Evolutionary conservation across 441 rosid species (phyloP), one percentile per base, ranked within the genome.

Genomic region (Manihot esculenta): DNA sequence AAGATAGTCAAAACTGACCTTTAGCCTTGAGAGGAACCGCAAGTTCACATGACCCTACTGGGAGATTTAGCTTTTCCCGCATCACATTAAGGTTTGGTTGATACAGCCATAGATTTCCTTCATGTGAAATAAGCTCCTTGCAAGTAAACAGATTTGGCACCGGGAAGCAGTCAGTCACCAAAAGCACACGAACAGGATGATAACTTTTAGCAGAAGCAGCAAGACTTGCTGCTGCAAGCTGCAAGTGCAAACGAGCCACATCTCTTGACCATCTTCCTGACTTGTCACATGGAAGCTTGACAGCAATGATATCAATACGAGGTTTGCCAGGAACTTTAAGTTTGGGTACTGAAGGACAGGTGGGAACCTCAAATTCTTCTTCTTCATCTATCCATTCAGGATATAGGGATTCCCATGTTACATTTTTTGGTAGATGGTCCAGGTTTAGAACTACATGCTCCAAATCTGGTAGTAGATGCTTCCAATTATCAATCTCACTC

Each of bases 301-400:
- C 87, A 13, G 87, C 82, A 20, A 90, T 77, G 64, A 93, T 81
- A 82, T 90, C 93, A 23, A 89, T 70, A 66, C 95, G 86, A 63
- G 97, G 91, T 71, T 87, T 92, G 27, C 88, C 89, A 62, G 93
- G 85, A 77, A 75, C 65, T 76, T 83, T 86, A 78, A 90, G 71
- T 76, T 67, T 82, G 38, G 97, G 98, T 44, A 91, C 72, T 69
- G 80, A 78, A 78, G 96, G 94, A 75, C 96, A 91, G 76, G 81
- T 81, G 12, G 96, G 97, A 72, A 93, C 90, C 82, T 89, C 86
- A 49, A 80, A 91, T 18, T 87, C 89, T 81, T 91, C 95, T 68
- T 87, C 98, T 83, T 93, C 97, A 33, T 93, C 98, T 65, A 90
- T 93, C 98, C 98, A 89, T 74, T 93, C 95, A 10, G 94, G 96